Evolutionary conservation across 2,329 filamentous ascomycete species (phyloP).

Genomic region (Hortaea werneckii): DNA sequence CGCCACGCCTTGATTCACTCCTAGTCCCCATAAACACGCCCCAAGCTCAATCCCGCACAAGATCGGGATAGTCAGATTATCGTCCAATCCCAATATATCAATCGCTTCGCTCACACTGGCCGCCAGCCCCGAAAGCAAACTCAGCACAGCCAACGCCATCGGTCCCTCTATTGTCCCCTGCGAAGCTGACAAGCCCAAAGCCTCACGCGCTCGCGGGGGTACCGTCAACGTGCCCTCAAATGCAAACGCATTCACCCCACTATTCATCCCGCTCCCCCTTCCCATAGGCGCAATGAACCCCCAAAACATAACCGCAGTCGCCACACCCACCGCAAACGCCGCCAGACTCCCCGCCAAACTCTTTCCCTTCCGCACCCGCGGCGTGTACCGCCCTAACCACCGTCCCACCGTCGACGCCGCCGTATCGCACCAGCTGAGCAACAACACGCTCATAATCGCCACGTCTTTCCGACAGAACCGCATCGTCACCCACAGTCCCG

Average conservation of each 20-base stretch:
- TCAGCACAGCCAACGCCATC: conserved; percentile 68
- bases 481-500: conserved; percentile 80
- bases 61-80: conserved; percentile 93
- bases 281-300: conserved; percentile 62
- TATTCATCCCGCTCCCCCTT: conserved; percentile 23
- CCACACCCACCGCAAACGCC: conserved; percentile 72
- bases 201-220: conserved; percentile 48
- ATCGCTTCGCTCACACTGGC: conserved; percentile 83
- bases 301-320: conserved; percentile 79
- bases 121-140: conserved; percentile 76
- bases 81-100: conserved; percentile 88
- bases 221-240: conserved; percentile 70
- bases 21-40: conserved; percentile 63
- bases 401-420: conserved; percentile 91
- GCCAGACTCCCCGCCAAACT: conserved; percentile 81
- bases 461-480: conserved; percentile 88
- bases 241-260: conserved; percentile 55
- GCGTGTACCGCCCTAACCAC: conserved; percentile 80
- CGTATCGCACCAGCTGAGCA: conserved; percentile 96
- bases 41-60: conserved; percentile 82
- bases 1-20: background rate
- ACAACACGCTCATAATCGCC: conserved; percentile 74
- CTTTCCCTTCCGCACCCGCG: conserved; percentile 75
- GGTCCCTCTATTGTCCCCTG: conserved; percentile 57
- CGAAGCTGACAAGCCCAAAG: conserved; percentile 50